Base-by-base conservation (phyloP, 2,329 filamentous ascomycete genomes). In the Camillea tinctor region DNA sequence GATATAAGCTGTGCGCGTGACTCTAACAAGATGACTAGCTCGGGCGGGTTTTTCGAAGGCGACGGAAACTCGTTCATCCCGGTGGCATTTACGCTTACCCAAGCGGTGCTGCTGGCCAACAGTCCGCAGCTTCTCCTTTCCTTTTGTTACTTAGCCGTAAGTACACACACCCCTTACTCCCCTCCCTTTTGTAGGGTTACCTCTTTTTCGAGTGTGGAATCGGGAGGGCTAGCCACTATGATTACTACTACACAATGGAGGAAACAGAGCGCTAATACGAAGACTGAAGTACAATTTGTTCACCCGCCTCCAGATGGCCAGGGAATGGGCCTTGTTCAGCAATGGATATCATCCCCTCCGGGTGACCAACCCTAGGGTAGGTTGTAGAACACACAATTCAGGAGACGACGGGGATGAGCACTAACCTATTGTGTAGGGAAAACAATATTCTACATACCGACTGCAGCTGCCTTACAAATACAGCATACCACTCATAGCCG, bases 271-370 rank as follows among this genome's bases (percentile, higher is more conserved):
- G 36, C 36, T 53, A 17, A 53, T 11, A 8, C 19, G 1, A 2
- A 6, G 8, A 19, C 11, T 55, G 11, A 15, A 55, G 54, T 72
- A 76, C 63, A 67, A 60, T 1, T 23, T 79, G 1, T 70, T 75
- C 52, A 84, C 81, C 0, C 66, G 67, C n/a, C 78, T 81, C 69
- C 69, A 75, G 1, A 57, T 74, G 2, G 75, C 70, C 0, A 54
- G 67, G 2, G 81, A 84, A 64, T 83, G 75, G 73, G 70, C 69
- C 22, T 58, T 61, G 0, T 77, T 73, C 54, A 72, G 72, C 1
- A 20, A 24, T 0, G 11, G 59, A 15, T 67, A 65, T 50, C 69
- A 68, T 17, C 62, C 70, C 0, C 65, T 78, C 0, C 69, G 75
- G 15, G 75, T 77, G 5, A 74, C 72, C 1, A 60, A 58, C 22